Evolutionary conservation across 352 stramenopile species (phyloP), one percentile per base, ranked within the genome.

Genomic region (Globisporangium lucens): DNA sequence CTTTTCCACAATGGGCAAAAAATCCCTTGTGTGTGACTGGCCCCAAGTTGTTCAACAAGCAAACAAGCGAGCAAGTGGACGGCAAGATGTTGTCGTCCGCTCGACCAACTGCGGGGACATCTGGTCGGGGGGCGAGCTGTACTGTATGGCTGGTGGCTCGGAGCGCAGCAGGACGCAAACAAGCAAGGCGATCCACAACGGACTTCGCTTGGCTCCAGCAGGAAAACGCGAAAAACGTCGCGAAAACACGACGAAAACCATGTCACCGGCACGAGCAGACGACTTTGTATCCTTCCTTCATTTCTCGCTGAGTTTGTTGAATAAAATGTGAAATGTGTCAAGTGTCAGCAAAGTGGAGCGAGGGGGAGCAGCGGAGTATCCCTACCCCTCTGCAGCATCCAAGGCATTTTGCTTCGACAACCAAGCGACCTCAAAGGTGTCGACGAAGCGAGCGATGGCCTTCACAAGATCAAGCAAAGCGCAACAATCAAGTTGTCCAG

Each of bases 241-340:
- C 53, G 53, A 58, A 58, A 58, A 58, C 52, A 58, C 24, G 53
- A 38, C 17, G 15, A 2, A 4, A 27, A 36, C 58, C 41, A 22
- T 64, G 58, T 64, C 58, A 41, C 15, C 35, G 58, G 27, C 58
- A 41, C 58, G 35, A 64, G 24, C 15, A 15, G 58, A 64, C 58
- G 58, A 49, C 38, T 64, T 17, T 64, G 58, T 56, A 64, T 49
- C 12, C 33, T 13, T 30, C 29, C 12, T 60, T 49, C 43, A 3
- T 51, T 51, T 51, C 4, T 22, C 22, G 43, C 17, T 51, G 51
- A 29, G 17, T 57, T 29, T 29, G 17, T 0, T 8, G 35, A 9
- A 38, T 9, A 38, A 12, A 10, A 8, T 1, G 36, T 15, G 24
- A 43, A 43, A 43, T 43, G 36, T 43, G 36, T 43, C 36, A 43